Evolutionary conservation across 1,284 basidiomycete species (phyloP), one percentile per base, ranked within the genome.

Genomic region (Entoloma clypeatum): DNA sequence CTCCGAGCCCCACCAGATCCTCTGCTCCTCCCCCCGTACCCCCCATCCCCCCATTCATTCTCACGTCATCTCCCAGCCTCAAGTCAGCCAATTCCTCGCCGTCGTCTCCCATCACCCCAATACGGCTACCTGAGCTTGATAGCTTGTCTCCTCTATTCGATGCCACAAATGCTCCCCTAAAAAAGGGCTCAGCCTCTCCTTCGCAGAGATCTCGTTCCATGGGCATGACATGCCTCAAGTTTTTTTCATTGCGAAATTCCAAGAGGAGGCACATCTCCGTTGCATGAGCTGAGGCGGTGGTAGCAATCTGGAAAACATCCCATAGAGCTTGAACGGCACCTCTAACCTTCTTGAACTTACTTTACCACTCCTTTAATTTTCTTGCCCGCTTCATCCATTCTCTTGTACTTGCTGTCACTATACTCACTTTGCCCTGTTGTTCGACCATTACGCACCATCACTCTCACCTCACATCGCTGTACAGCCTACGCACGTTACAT

Each of bases 21-120:
- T 51, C 55, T 1, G 58, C 63, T 1, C 58, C 65, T 1, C 64
- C 66, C 7, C 66, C 64, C 2, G 67, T 69, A 2, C 67, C 69
- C 10, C 59, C 60, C 9, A 59, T 67, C 30, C 62, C 67, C 10
- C 50, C 54, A 9, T 62, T 64, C 39, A 56, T 55, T 5, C 55
- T 60, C 10, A 47, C 43, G 17, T 34, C 55, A 2, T 55, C 57
- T 2, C 53, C 58, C 0, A 55, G 55, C 25, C 56, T 57, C 33
- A 65, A 61, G 35, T 53, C 62, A 10, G 49, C 62, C 30, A 35
- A 56, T 14, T 54, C 48, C 24, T 49, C 59, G 1, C 44, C 44
- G 19, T 41, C 60, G 6, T 31, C 50, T 7, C 42, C 51, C 10
- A 39, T 48, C 25, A 44, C 58, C 30, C 53, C 61, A 22, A 54